Evolutionary conservation across 495 filamentous ascomycete genomes (phyloP).

Genomic region (Saxispiralis lemnorum): DNA sequence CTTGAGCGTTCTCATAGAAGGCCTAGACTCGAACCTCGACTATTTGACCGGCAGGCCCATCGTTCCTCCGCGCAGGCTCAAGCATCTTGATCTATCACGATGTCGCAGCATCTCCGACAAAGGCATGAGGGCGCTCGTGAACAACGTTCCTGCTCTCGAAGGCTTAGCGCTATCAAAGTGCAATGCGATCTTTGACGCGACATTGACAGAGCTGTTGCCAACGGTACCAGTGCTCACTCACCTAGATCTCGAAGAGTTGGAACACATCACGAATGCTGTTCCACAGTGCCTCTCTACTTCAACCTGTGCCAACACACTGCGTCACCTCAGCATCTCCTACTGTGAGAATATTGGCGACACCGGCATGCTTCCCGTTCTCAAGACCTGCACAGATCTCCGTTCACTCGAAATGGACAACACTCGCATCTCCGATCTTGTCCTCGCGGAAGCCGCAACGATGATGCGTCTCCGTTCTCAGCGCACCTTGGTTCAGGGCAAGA

Average conservation of each 20-base stretch:
- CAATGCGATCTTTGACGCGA: constrained; percentile 49
- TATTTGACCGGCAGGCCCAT: constrained; percentile 55
- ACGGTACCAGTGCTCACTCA: constrained; percentile 63
- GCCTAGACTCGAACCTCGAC: constrained; percentile 56
- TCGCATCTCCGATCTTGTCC: constrained; percentile 66
- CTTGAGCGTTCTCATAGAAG: constrained; percentile 54
- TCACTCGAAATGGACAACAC: constrained; percentile 89
- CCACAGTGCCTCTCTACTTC: constrained; percentile 56
- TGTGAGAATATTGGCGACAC: constrained; percentile 72
- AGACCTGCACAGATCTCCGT: constrained; percentile 47
- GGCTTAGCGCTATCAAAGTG: constrained; percentile 67
- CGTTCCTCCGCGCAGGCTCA: constrained; percentile 61
- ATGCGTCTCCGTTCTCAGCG: constrained; percentile 47
- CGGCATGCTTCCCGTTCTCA: constrained; percentile 71
- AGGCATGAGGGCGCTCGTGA: constrained; percentile 47
- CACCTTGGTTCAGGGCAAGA: constrained; percentile 13
- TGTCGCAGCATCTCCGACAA: constrained; percentile 55
- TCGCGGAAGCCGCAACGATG: constrained; percentile 67
- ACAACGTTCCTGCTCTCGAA: constrained; percentile 63
- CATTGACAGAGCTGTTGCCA: constrained; percentile 52
- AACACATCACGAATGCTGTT: constrained; percentile 53
- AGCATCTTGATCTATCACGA: constrained; percentile 68
- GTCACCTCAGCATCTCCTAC: constrained; percentile 74
- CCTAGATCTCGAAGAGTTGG: constrained; percentile 76
- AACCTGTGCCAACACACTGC: constrained; percentile 49